Percentiles rank a stretch among this genome's conserved stretches.
Evolutionary conservation across 1,284 basidiomycete species (phyloP).

Genomic region (Moesziomyces antarcticus): DNA sequence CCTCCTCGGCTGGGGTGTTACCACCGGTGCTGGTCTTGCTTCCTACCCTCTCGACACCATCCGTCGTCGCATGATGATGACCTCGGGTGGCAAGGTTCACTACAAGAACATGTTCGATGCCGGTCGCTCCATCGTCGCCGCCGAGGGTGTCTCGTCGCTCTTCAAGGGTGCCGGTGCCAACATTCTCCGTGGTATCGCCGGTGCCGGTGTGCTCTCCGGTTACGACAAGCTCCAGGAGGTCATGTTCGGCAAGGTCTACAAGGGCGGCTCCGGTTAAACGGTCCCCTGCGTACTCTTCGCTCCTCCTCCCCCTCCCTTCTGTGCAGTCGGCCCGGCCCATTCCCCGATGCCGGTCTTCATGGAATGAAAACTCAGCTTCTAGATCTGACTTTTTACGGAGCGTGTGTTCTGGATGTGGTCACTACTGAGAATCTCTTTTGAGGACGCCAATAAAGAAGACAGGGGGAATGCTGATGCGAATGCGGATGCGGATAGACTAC

Average conservation of each 20-base stretch:
- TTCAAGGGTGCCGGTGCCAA: slow-evolving; percentile 83
- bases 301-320: slow-evolving; percentile 13
- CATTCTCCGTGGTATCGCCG: slow-evolving; percentile 97
- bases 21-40: slow-evolving; percentile 68
- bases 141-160: slow-evolving; percentile 85
- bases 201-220: slow-evolving; percentile 93
- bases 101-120: slow-evolving; percentile 74
- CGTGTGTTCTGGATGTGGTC: too few relatives aligned
- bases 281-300: neutral
- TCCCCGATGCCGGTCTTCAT: slow-evolving; percentile 9
- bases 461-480: too few relatives aligned
- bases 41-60: slow-evolving; percentile 68
- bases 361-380: slow-evolving; percentile 44
- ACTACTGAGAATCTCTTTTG: too few relatives aligned
- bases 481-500: too few relatives aligned
- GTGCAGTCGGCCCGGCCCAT: slow-evolving; percentile 12
- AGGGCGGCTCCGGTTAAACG: slow-evolving; percentile 55
- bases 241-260: slow-evolving; percentile 69
- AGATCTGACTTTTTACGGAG: slow-evolving; percentile 23
- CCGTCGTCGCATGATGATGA: slow-evolving; percentile 69
- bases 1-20: slow-evolving; percentile 68
- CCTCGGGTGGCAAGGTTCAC: slow-evolving; percentile 65
- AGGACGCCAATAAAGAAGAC: too few relatives aligned
- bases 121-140: slow-evolving; percentile 81
- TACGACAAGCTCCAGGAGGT: slow-evolving; percentile 81